Evolutionary conservation across 2,329 filamentous ascomycete genomes (phyloP), one percentile per base, ranked within the genome.

Genomic region (Dryadomyces sulphureus): DNA sequence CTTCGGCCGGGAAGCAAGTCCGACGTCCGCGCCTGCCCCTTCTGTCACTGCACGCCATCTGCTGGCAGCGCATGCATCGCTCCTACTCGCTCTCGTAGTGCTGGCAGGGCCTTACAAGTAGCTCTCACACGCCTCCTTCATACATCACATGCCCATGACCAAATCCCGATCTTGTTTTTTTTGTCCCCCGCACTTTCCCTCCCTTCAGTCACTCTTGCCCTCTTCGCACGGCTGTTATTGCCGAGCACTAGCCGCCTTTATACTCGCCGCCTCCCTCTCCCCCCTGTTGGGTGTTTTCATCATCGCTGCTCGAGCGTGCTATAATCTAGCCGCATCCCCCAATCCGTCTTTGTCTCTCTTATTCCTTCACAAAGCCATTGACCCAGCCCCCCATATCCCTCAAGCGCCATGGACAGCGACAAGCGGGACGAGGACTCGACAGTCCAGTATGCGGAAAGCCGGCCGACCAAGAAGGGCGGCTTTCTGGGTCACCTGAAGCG

Each of bases 401-500:
- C 14, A 7, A 7, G 27, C 21, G 7, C 41, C 41, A 45, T 45
- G 43, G 35, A 40, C 21, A 20, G 34, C 4, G 30, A 47, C 43
- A 44, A 43, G 35, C 35, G 30, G 14, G 41, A 38, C 4, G 40
- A 45, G 8, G 41, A 47, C 24, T 12, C 19, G 3, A 21, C 32
- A 3, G 34, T 48, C 20, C 39, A 32, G 24, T 41, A 49, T 16
- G 11, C 34, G n/a, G 49, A 51, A 41, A 39, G 36, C 4, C n/a
- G 8, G 35, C 32, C 9, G 2, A 22, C 39, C 9, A 44, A 39
- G 30, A 21, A 24, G 32, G 38, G 19, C 21, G 36, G 46, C 21
- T 17, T 45, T 36, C 17, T 30, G 6, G 32, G 7, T 11, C 72
- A 77, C 56, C 70, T 69, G 57, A 67, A 61, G 55, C 67, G 64